Evolutionary conservation across 768 basidiomycete species (phyloP).

Genomic region (Sarcodon sp.): DNA sequence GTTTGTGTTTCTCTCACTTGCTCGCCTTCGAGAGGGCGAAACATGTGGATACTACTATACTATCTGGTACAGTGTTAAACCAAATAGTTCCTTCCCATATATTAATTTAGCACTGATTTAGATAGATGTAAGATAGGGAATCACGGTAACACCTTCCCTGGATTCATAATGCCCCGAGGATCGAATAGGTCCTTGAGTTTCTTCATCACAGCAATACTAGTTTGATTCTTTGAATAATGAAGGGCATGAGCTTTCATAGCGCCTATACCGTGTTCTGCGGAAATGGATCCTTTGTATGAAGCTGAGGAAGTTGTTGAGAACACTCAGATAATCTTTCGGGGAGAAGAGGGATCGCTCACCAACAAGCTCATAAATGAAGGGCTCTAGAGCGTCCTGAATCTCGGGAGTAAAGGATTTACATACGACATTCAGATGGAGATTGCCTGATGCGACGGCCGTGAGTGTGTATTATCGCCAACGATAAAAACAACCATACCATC

Average conservation of each 20-base stretch:
- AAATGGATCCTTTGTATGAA: constrained; percentile 78
- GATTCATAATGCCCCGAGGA: constrained; percentile 87
- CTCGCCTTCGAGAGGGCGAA: no score
- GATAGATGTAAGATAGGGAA: no score
- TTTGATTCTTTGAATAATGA: constrained; percentile 70
- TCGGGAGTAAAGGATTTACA: constrained; percentile 75
- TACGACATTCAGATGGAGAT: constrained; percentile 86
- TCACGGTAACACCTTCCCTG: constrained; percentile 58
- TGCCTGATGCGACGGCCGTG: constrained; percentile 36
- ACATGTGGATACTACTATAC: no score
- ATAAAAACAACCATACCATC: constrained; percentile 52
- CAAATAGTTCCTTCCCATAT: no score
- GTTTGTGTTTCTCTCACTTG: no score
- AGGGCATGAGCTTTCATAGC: constrained; percentile 88
- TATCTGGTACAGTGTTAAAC: no score
- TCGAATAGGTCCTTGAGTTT: constrained; percentile 84
- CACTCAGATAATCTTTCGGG: background rate
- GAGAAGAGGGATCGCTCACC: constrained; percentile 29
- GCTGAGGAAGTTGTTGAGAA: constrained; percentile 25
- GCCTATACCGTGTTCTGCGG: constrained; percentile 97
- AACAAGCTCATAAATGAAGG: constrained; percentile 89
- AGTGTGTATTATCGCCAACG: background rate
- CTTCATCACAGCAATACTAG: constrained; percentile 82
- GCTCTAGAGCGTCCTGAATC: constrained; percentile 81
- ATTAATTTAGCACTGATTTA: background rate